Evolutionary conservation across 2,329 filamentous ascomycete species (phyloP), one percentile per base, ranked within the genome.

Genomic region (Ceratocystis albifundus): DNA sequence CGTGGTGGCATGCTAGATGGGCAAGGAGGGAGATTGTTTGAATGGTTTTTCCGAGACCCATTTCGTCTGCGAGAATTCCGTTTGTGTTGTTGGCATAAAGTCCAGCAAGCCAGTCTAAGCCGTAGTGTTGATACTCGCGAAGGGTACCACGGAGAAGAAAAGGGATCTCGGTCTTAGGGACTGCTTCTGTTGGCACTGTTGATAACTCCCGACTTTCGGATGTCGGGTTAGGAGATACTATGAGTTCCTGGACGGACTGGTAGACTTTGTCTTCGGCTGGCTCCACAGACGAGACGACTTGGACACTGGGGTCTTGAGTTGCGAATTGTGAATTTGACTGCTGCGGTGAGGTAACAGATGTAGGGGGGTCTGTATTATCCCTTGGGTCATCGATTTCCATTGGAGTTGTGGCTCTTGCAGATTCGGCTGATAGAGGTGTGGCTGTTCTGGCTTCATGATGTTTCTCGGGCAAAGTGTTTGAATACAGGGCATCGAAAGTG

Each of bases 21-120:
- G 94, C 94, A 46, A 99, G 80, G 2, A 99, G 79, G 2, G 95
- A 88, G 72, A 99, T 99, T 0, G 94, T 99, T 74, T 99, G 94
- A 61, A 99, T 97, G 0, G 94, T 99, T 76, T 99, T 99, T 7
- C 94, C 94, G 2, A 99, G 82, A 69, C 94, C 94, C 94, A 99
- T 99, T 74, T 99, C 94, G 73, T 99, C 95, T 1, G 94, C 94
- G 22, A 99, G 79, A 65, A 99, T 99, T 25, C 94, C 94, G 72
- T 97, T 99, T 30, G 93, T 96, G 69, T 88, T 88, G 70, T 94
- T 95, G 17, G 87, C 87, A 74, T 99, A 97, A 0, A 99, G 81
- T 0, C 91, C 90, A 1, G 92, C 91, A 61, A 99, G 85, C 94
- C 94, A 99, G 74, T 99, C 94, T 6, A 99, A 78, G n/a, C 94